phyloP scores from a whole-genome alignment of 2,329 filamentous ascomycete genomes.

The Sarocladiaceae sp. region DNA sequence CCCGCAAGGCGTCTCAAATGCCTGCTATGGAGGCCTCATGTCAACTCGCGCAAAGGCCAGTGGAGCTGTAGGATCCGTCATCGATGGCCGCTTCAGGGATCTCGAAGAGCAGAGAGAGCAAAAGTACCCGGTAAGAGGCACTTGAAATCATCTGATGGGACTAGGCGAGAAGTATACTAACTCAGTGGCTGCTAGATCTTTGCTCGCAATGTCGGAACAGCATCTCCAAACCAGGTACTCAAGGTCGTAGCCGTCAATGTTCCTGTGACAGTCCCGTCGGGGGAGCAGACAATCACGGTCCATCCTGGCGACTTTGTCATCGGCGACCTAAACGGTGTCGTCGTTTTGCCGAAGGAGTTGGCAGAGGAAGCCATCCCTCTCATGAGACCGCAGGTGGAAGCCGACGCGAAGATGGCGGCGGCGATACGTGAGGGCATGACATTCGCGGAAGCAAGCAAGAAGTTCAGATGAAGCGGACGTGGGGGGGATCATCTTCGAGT shows the following conservation, averaged over 20 bases:
- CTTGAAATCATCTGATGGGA: background rate
- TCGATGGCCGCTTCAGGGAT: constrained; percentile 12
- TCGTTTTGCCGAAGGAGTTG: constrained; percentile 32
- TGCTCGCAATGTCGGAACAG: constrained; percentile 36
- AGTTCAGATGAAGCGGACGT: constrained; percentile 25
- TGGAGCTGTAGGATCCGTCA: constrained; percentile 10
- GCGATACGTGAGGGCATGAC: constrained; percentile 35
- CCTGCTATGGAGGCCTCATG: constrained; percentile 13
- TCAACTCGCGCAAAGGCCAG: constrained; percentile 10
- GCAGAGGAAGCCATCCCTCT: constrained; percentile 33
- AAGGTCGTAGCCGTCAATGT: constrained; percentile 37
- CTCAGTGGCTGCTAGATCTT: constrained; percentile 26
- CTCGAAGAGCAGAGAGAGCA: constrained; percentile 12
- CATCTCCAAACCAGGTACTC: constrained; percentile 33
- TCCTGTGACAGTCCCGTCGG: constrained; percentile 29
- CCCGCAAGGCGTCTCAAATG: constrained; percentile 9
- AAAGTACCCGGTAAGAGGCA: constrained; percentile 12
- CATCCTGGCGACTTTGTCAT: constrained; percentile 38
- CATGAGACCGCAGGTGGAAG: constrained; percentile 18
- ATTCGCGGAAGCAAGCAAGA: constrained; percentile 37
- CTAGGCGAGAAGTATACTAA: background rate
- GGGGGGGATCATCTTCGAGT: no score
- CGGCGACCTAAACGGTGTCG: constrained; percentile 39
- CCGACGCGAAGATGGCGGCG: constrained; percentile 34
- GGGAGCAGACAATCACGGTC: constrained; percentile 31